A percentile compares a stretch with the other conserved stretches of the same genome.
phyloP scores from a whole-genome alignment of 192 early-diverging fungal species.

The Coemansia sp. region DNA sequence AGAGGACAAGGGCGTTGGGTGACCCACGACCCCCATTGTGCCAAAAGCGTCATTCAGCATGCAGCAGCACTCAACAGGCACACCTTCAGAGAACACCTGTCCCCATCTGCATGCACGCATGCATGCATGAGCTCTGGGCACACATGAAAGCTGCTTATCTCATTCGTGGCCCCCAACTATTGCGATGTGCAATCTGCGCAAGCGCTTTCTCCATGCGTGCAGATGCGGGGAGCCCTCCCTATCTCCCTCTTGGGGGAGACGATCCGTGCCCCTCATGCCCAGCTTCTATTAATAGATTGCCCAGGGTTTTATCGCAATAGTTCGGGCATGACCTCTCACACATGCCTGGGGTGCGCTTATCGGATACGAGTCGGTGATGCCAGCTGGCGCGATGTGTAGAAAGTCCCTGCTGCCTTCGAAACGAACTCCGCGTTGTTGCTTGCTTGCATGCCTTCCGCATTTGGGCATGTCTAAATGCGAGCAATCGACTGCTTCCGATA shows the following conservation, averaged over 20 bases:
- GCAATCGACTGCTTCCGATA: neutral
- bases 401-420: neutral
- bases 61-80: neutral
- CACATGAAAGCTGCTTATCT: neutral
- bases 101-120: slow-evolving; percentile 4
- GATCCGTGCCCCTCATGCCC: neutral
- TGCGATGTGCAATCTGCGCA: slow-evolving; percentile 1
- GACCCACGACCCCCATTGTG: slow-evolving; percentile 9
- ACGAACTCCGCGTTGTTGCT: neutral
- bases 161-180: slow-evolving; percentile 12
- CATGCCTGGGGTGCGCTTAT: neutral
- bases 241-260: neutral
- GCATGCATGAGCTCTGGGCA: slow-evolving; percentile 1
- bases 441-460: neutral
- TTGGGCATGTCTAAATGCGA: neutral
- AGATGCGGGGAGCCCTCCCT: neutral
- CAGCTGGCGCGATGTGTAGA: neutral
- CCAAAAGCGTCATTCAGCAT: slow-evolving; percentile 6
- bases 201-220: neutral
- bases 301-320: neutral
- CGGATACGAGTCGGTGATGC: neutral
- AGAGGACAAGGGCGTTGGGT: neutral
- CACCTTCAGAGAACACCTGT: neutral
- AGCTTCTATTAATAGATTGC: slow-evolving; percentile 9
- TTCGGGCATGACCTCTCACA: neutral